Evolutionary conservation across 768 basidiomycete species (phyloP).

Genomic region (Suillus sp.): DNA sequence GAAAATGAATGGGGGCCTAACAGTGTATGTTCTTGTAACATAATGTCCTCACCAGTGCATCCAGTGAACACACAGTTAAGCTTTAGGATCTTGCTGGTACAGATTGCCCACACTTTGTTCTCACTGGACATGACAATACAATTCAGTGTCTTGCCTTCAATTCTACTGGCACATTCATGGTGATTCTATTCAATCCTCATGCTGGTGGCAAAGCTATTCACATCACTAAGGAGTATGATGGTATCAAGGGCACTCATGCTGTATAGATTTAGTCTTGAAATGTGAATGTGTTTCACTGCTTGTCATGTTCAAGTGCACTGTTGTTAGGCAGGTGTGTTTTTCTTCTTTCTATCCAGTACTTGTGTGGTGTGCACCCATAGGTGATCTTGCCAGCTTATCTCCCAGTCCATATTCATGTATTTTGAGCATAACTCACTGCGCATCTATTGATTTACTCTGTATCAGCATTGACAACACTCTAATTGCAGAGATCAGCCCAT

Average conservation of each 20-base stretch:
- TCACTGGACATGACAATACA: conserved; percentile 81
- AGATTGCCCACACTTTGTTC: conserved; percentile 59
- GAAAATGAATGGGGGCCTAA: no score
- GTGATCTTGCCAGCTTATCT: conserved; percentile 24
- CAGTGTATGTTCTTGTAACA: no score
- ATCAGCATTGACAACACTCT: not conserved
- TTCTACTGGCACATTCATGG: conserved; percentile 75
- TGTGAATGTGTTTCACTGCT: no score
- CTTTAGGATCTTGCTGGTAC: conserved; percentile 88
- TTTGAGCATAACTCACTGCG: conserved; percentile 33
- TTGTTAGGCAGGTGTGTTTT: no score
- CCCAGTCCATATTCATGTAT: conserved; percentile 33
- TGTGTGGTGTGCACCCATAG: conserved; percentile 19
- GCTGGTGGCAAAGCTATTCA: conserved; percentile 80
- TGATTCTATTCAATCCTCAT: conserved; percentile 91
- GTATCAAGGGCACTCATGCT: conserved; percentile 90
- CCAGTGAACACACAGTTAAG: conserved; percentile 85
- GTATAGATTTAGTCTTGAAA: no score
- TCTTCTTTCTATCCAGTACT: no score
- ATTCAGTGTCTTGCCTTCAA: conserved; percentile 88
- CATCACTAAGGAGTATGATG: conserved; percentile 82
- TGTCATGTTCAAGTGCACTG: no score
- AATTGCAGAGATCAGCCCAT: not conserved
- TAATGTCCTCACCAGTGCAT: conserved; percentile 79
- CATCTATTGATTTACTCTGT: conserved; percentile 10